Evolutionary conservation across 768 basidiomycete genomes (phyloP), one percentile per base, ranked within the genome.

Genomic region (Cyclocybe cylindracea): DNA sequence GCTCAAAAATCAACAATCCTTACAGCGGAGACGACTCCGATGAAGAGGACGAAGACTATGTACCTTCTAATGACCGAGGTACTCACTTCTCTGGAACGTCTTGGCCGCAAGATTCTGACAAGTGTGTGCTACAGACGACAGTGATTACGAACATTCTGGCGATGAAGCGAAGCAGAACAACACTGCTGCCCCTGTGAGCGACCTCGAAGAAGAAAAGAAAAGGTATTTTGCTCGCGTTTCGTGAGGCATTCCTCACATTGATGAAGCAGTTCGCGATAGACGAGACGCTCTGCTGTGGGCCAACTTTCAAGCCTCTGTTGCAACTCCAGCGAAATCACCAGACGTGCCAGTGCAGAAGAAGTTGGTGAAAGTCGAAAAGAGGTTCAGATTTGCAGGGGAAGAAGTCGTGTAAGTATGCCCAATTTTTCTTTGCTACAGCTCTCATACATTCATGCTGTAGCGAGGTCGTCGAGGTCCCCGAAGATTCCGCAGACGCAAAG

Each of bases 341-440:
- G 36, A 51, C 46, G n/a, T 58, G 60, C 35, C 51, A 58, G 1
- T 54, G 57, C 10, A 11, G 3, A 18, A 40, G 16, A 78, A 72
- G 47, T 72, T 75, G 58, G 77, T 94, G 34, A 87, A 85, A 67
- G 72, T 94, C 42, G 79, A 84, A 65, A 88, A 84, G 62, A 78
- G 74, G 34, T 88, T 84, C 65, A 65, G 80, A 33, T 94, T 88
- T 60, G 91, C 90, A 1, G 92, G 91, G 18, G 85, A 92, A 53
- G 80, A 85, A 31, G 74, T 87, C 41, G 70, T 77, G 92, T 93
- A 66, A 61, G 86, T 77, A 3, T 33, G 4, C 10, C 39, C 19
- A 40, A 44, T 36, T 11, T 42, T 31, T 37, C 16, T 8, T 46
- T 41, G n/a, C 38, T 41, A 45, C 60, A 38, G 53, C 48, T 50